Percentiles rank a stretch among this genome's conserved stretches.
phyloP scores from a whole-genome alignment of 306 rosid genomes.

The Cucurbita pepo region DNA sequence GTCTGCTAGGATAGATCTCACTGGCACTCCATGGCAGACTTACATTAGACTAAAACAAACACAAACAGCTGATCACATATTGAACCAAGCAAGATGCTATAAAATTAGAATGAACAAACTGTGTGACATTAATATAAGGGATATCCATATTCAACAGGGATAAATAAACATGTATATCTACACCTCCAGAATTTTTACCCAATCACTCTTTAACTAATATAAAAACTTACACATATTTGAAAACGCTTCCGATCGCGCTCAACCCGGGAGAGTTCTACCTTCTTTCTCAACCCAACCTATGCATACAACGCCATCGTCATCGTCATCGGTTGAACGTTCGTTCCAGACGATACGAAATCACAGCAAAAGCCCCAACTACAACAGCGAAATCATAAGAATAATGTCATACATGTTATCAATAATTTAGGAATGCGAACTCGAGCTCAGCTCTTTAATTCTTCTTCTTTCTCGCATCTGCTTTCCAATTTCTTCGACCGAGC shows the following conservation, averaged over 20 bases:
- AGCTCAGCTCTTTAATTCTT: constrained; percentile 17
- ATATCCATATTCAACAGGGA: not conserved
- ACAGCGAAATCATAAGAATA: not conserved
- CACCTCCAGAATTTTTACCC: not conserved
- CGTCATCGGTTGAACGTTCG: not conserved
- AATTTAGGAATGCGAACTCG: not conserved
- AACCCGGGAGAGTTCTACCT: not conserved
- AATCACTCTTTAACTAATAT: not conserved
- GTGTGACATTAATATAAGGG: not conserved
- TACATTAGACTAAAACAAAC: not conserved
- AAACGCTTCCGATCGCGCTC: not conserved
- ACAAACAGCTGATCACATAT: not conserved
- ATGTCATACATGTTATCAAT: not conserved
- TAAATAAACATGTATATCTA: not conserved
- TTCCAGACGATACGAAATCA: not conserved
- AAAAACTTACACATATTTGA: not conserved
- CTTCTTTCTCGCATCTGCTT: constrained; percentile 85
- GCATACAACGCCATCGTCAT: not conserved
- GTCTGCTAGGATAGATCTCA: too few species aligned
- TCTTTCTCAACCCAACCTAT: not conserved
- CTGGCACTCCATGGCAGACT: not conserved
- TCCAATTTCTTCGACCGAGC: constrained; percentile 63
- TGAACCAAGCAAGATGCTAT: not conserved
- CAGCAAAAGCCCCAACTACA: not conserved
- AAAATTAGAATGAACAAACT: not conserved